A percentile compares a stretch with the other conserved stretches of the same genome.
These are phyloP conservation scores for Sedum album DNA, from an alignment of 164 flowering plant genomes.

Conservation along the genomic window DNA sequence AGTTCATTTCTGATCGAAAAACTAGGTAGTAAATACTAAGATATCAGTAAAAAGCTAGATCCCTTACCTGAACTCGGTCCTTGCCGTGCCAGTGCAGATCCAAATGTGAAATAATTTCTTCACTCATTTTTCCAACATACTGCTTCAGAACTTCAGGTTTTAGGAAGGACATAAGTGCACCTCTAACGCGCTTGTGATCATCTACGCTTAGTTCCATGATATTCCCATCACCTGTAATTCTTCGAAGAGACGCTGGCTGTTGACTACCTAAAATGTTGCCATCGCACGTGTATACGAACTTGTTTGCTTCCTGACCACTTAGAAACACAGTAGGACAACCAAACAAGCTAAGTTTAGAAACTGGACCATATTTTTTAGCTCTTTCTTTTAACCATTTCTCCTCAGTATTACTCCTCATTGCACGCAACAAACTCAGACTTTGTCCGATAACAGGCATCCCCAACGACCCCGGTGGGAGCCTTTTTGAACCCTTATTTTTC, in stretches of 20 bases:
- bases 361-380: constrained; percentile 24
- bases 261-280: constrained; percentile 14
- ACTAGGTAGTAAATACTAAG: no score
- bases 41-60: no score
- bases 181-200: constrained; percentile 33
- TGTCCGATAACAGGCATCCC: constrained; percentile 36
- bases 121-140: constrained; percentile 30
- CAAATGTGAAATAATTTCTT: constrained; percentile 23
- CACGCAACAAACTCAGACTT: constrained; percentile 19
- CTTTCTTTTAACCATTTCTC: constrained; percentile 26
- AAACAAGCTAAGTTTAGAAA: constrained; percentile 32
- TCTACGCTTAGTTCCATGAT: constrained; percentile 24
- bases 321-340: constrained; percentile 33
- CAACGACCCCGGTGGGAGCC: constrained; percentile 34
- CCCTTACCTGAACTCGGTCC: constrained; percentile 26
- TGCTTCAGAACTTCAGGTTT: constrained; percentile 32
- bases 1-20: neutral
- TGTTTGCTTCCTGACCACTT: constrained; percentile 35
- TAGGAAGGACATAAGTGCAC: constrained; percentile 24
- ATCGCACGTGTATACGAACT: constrained; percentile 21
- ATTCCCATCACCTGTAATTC: constrained; percentile 23
- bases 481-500: constrained; percentile 15
- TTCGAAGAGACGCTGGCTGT: constrained; percentile 17
- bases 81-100: constrained; percentile 32
- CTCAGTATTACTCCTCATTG: constrained; percentile 27